Evolutionary conservation across 139 green algal genomes (phyloP).

Genomic region (Auxenochlorella pyrenoidosa): DNA sequence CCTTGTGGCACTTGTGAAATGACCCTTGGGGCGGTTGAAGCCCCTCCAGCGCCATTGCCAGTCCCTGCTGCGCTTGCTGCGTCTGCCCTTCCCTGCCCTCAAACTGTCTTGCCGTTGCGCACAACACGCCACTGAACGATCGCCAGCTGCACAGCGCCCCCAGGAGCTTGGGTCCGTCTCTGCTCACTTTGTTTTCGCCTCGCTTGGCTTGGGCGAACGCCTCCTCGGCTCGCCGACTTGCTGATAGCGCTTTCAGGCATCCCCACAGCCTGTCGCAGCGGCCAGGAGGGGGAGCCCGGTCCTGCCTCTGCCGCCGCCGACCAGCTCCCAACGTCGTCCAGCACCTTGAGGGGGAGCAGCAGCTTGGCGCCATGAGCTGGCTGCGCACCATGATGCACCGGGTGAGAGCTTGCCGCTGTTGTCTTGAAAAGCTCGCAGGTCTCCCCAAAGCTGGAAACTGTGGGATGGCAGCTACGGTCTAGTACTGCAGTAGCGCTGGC

Average conservation of each 20-base stretch:
- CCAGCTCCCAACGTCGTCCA: background rate
- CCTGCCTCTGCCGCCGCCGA: background rate
- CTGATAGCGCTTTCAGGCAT: background rate
- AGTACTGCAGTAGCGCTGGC: no score
- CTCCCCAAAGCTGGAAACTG: no score
- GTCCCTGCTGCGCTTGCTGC: no score
- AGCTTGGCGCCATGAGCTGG: conserved; percentile 25
- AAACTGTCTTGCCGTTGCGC: no score
- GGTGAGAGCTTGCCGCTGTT: background rate
- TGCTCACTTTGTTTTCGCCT: background rate
- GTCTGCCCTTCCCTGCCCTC: no score
- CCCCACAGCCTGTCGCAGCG: background rate
- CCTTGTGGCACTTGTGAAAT: no score
- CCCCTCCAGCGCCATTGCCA: no score
- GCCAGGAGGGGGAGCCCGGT: background rate
- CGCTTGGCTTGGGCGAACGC: background rate
- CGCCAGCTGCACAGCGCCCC: no score
- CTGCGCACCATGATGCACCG: conserved; percentile 38
- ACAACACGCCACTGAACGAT: no score
- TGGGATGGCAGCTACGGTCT: no score
- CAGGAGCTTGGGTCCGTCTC: background rate
- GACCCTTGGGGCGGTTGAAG: no score
- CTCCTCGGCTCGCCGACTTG: background rate
- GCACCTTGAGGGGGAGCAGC: background rate
- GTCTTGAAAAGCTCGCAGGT: background rate